A percentile compares a stretch with the other conserved stretches of the same genome.
These are phyloP conservation scores for Incumbomyces lentus DNA, from an alignment of 2,329 filamentous ascomycete species.

Conservation along the genomic window DNA sequence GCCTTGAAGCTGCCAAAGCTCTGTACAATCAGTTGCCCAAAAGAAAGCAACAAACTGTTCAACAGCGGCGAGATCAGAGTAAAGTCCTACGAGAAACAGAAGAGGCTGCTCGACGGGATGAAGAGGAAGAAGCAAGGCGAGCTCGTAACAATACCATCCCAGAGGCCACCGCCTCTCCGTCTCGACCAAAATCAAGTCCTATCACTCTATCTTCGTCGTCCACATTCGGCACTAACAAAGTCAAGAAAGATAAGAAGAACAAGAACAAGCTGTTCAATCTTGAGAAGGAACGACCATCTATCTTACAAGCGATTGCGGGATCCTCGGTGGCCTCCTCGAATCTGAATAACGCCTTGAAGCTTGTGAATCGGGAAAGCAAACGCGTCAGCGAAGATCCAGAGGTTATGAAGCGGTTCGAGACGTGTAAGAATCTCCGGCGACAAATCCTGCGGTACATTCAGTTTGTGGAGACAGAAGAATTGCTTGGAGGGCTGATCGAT, in stretches of 20 bases:
- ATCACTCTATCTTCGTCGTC: slow-evolving; percentile 16
- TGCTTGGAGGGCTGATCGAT: slow-evolving; percentile 79
- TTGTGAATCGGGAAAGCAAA: slow-evolving; percentile 80
- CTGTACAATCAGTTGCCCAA: slow-evolving; percentile 63
- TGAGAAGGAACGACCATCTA: slow-evolving; percentile 74
- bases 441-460: slow-evolving; percentile 89
- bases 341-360: slow-evolving; percentile 73
- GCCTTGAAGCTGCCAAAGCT: slow-evolving; percentile 66
- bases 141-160: not conserved
- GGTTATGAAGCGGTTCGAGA: slow-evolving; percentile 68
- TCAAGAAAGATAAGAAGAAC: slow-evolving; percentile 34
- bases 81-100: slow-evolving; percentile 76
- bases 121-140: slow-evolving; percentile 33
- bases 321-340: slow-evolving; percentile 86
- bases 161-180: slow-evolving; percentile 6
- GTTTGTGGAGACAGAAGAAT: slow-evolving; percentile 80
- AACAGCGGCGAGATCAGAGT: slow-evolving; percentile 63
- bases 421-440: slow-evolving; percentile 72
- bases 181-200: slow-evolving; percentile 14
- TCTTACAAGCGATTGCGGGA: slow-evolving; percentile 81
- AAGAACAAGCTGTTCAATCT: slow-evolving; percentile 63
- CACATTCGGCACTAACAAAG: slow-evolving; percentile 16
- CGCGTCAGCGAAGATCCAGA: slow-evolving; percentile 75
- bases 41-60: slow-evolving; percentile 47
- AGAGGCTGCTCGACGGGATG: slow-evolving; percentile 53